phyloP scores from a whole-genome alignment of 768 basidiomycete genomes.

The Mycena haematopus region DNA sequence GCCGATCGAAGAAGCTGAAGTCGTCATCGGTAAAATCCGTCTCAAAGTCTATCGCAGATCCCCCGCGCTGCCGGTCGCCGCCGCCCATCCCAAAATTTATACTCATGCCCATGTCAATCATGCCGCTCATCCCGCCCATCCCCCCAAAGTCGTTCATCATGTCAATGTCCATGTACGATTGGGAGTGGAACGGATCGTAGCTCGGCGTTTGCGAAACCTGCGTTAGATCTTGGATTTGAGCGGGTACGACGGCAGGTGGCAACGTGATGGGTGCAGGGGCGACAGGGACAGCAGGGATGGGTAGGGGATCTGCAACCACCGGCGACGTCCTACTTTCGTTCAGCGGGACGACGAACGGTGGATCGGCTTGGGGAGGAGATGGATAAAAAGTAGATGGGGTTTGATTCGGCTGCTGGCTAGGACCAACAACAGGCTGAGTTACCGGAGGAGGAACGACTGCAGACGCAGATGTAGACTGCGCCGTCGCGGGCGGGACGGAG shows the following conservation, averaged over 20 bases:
- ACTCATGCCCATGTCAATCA: constrained; percentile 39
- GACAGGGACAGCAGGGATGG: constrained; percentile 10
- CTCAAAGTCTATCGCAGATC: constrained; percentile 53
- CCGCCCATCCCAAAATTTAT: constrained; percentile 31
- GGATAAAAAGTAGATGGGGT: constrained; percentile 56
- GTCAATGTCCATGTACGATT: constrained; percentile 53
- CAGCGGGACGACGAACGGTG: constrained; percentile 35
- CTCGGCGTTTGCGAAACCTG: constrained; percentile 24
- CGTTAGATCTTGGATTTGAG: constrained; percentile 31
- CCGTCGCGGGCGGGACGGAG: constrained; percentile 20
- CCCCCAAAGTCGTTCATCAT: constrained; percentile 53
- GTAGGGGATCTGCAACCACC: constrained; percentile 25
- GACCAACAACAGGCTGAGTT: constrained; percentile 33
- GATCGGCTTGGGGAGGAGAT: constrained; percentile 62
- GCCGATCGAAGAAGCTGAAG: constrained; percentile 85
- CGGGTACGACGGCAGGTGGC: constrained; percentile 28
- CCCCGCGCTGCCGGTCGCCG: constrained; percentile 15
- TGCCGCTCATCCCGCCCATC: constrained; percentile 39
- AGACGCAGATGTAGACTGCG: constrained; percentile 22
- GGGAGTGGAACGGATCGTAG: constrained; percentile 51
- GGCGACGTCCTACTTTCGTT: constrained; percentile 27
- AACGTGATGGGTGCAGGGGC: constrained; percentile 20
- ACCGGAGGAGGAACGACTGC: constrained; percentile 8
- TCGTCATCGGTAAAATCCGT: constrained; percentile 85
- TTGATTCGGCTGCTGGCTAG: constrained; percentile 37